Conservation (phyloP, 768 basidiomycete species). For the Trametes cingulata region DNA sequence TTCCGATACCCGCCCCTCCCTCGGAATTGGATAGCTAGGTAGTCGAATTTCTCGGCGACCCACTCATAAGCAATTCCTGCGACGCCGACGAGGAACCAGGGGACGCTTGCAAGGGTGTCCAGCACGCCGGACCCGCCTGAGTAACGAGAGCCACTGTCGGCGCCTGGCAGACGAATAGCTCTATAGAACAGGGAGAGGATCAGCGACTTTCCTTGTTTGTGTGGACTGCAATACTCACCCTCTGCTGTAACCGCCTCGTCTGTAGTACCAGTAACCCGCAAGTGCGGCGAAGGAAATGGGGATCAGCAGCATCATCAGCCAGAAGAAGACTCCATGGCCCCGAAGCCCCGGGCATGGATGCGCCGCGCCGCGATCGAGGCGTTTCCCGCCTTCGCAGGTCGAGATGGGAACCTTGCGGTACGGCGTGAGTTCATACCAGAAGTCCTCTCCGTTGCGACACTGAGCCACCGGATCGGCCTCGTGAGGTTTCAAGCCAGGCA, state of each 20-base stretch:
- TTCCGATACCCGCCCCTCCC: conserved; percentile 65
- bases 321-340: conserved; percentile 78
- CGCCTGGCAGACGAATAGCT: conserved; percentile 76
- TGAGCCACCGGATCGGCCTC: conserved; percentile 51
- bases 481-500: conserved; percentile 65
- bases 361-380: conserved; percentile 70
- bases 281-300: conserved; percentile 79
- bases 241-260: conserved; percentile 65
- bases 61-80: conserved; percentile 73
- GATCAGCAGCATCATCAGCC: conserved; percentile 73
- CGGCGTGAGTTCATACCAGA: conserved; percentile 92
- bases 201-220: background rate
- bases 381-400: conserved; percentile 75
- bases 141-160: conserved; percentile 40
- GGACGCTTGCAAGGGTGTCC: conserved; percentile 81
- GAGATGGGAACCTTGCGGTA: conserved; percentile 93
- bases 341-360: conserved; percentile 85
- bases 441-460: conserved; percentile 64
- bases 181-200: conserved; percentile 38
- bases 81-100: conserved; percentile 86
- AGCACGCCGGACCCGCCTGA: conserved; percentile 49
- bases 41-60: conserved; percentile 50
- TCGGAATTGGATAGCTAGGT: conserved; percentile 40
- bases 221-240: conserved; percentile 55
- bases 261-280: conserved; percentile 81